Evolutionary conservation across 805 yeast species (phyloP).

Genomic region (Yamadazyma laniorum): DNA sequence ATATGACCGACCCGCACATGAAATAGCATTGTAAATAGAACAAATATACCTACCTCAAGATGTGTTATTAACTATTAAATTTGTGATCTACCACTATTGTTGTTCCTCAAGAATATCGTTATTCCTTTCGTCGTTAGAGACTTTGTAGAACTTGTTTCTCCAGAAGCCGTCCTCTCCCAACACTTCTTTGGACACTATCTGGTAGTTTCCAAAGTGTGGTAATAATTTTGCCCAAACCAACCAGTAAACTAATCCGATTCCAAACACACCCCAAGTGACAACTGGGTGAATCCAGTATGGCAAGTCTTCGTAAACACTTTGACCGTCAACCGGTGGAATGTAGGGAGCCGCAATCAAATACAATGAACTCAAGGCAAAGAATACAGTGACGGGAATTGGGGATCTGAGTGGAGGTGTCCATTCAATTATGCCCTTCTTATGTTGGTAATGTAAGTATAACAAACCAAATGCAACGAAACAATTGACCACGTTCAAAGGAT

Average conservation of each 20-base stretch:
- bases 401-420: constrained; percentile 78
- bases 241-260: constrained; percentile 66
- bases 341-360: constrained; percentile 77
- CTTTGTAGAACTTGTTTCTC: constrained; percentile 56
- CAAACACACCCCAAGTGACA: constrained; percentile 76
- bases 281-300: constrained; percentile 83
- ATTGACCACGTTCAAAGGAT: constrained; percentile 78
- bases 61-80: neutral
- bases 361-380: constrained; percentile 63
- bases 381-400: constrained; percentile 56
- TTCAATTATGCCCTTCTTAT: constrained; percentile 44
- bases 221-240: constrained; percentile 56
- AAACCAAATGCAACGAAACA: constrained; percentile 62
- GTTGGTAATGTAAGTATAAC: constrained; percentile 54
- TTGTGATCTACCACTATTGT: no score
- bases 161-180: constrained; percentile 70
- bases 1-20: constrained; percentile 28
- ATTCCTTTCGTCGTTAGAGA: constrained; percentile 23
- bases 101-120: constrained; percentile 6
- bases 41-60: no score
- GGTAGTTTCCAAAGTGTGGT: constrained; percentile 56
- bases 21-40: constrained; percentile 15
- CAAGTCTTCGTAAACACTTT: constrained; percentile 62
- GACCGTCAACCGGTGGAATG: constrained; percentile 66
- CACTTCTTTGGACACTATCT: constrained; percentile 50